Conservation (phyloP, 495 filamentous ascomycete species). For the Peziza echinospora region DNA sequence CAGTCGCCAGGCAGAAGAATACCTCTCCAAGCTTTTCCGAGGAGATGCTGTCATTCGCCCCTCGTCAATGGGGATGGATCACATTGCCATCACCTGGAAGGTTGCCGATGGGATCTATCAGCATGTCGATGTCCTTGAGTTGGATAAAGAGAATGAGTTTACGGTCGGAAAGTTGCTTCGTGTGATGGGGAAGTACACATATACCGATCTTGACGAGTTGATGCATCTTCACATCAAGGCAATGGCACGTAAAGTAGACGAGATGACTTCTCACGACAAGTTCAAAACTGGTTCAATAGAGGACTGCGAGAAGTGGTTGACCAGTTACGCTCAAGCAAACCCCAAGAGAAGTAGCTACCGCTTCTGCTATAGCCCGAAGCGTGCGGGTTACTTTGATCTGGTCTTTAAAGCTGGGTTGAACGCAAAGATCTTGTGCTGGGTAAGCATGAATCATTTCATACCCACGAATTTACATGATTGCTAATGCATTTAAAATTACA, state of each 20-base stretch:
- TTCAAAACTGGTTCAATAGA: constrained; percentile 59
- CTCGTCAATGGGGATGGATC: constrained; percentile 80
- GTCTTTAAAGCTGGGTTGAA: constrained; percentile 79
- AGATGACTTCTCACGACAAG: constrained; percentile 82
- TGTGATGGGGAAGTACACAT: constrained; percentile 67
- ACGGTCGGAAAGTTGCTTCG: constrained; percentile 66
- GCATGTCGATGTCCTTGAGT: constrained; percentile 88
- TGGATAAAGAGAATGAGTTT: constrained; percentile 92
- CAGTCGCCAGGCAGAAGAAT: constrained; percentile 80
- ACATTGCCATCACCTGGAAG: constrained; percentile 94
- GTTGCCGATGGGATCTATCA: constrained; percentile 87
- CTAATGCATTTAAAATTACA: neutral
- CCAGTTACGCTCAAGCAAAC: constrained; percentile 86
- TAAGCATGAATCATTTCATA: neutral
- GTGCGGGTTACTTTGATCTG: constrained; percentile 82
- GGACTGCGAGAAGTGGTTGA: constrained; percentile 84
- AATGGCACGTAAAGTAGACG: constrained; percentile 93
- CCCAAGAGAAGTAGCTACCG: constrained; percentile 80
- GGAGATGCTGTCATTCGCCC: constrained; percentile 91
- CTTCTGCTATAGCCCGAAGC: constrained; percentile 80
- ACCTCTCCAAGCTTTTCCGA: constrained; percentile 55
- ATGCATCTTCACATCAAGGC: constrained; percentile 93
- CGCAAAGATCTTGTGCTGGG: constrained; percentile 52
- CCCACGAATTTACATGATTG: constrained; percentile 1
- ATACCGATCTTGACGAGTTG: constrained; percentile 88